These are phyloP conservation scores for Aspergillus aculeatus DNA, from an alignment of 2,329 filamentous ascomycete genomes.

Conservation along the genomic window DNA sequence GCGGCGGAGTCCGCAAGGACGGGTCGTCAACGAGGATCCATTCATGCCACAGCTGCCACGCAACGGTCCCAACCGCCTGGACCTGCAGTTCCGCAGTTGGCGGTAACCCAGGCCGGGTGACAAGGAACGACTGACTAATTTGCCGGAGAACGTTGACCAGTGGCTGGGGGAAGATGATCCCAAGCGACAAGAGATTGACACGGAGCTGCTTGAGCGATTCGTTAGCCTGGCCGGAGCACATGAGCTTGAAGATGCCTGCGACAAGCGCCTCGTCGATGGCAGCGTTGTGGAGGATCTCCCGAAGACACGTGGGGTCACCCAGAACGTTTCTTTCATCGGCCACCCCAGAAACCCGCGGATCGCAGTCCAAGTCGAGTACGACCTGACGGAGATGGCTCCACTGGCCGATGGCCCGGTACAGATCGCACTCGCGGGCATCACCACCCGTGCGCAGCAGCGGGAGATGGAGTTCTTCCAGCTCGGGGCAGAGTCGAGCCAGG, in stretches of 20 bases:
- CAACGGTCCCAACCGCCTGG: background rate
- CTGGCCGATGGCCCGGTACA: conserved; percentile 2
- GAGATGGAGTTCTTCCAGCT: conserved; percentile 5
- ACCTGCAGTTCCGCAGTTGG: background rate
- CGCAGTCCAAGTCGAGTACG: conserved; percentile 8
- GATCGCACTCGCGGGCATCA: background rate
- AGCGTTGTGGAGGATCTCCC: conserved; percentile 5
- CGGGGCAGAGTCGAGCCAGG: background rate
- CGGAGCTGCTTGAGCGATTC: background rate
- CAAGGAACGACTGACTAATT: background rate
- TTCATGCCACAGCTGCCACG: background rate
- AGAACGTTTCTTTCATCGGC: background rate
- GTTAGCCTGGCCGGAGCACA: background rate
- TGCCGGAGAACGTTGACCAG: background rate
- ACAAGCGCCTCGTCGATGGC: conserved; percentile 5
- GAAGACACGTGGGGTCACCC: background rate
- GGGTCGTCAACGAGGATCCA: background rate
- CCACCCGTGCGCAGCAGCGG: conserved; percentile 5
- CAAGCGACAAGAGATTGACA: background rate
- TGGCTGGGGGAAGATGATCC: background rate
- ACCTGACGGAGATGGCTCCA: background rate
- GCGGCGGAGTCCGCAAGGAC: background rate
- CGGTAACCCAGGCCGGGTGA: background rate
- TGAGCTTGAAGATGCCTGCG: conserved; percentile 1
- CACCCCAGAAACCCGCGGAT: background rate